These are phyloP conservation scores for Aspergillus vadensis DNA, from an alignment of 2,329 filamentous ascomycete genomes.

Conservation along the genomic window DNA sequence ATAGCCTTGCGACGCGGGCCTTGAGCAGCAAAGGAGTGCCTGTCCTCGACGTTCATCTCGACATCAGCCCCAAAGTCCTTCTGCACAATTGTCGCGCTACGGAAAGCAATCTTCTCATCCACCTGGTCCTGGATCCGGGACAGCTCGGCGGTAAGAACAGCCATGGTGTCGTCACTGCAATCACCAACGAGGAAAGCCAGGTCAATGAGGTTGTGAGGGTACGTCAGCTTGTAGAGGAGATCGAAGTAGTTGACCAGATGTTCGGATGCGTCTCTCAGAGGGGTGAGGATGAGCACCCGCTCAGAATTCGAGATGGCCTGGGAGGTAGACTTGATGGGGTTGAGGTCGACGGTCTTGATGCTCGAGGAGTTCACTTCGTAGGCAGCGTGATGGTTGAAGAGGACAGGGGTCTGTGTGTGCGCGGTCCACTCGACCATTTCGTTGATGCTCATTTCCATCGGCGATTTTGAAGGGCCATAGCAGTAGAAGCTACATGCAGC, in stretches of 20 bases:
- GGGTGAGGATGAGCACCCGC: slow-evolving; percentile 86
- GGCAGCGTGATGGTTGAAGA: slow-evolving; percentile 93
- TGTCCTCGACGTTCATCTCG: slow-evolving; percentile 77
- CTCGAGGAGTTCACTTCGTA: slow-evolving; percentile 78
- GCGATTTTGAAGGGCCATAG: slow-evolving; percentile 92
- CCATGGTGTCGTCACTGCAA: slow-evolving; percentile 85
- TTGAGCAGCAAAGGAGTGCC: slow-evolving; percentile 85
- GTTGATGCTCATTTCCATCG: slow-evolving; percentile 91
- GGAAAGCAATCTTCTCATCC: slow-evolving; percentile 76
- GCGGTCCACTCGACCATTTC: slow-evolving; percentile 88
- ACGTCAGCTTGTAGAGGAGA: slow-evolving; percentile 82
- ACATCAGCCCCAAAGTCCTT: slow-evolving; percentile 82
- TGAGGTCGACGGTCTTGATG: slow-evolving; percentile 81
- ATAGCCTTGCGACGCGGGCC: slow-evolving; percentile 87
- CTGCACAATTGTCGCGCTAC: slow-evolving; percentile 79
- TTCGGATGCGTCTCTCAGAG: slow-evolving; percentile 81
- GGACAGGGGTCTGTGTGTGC: slow-evolving; percentile 86
- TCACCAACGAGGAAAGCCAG: slow-evolving; percentile 93
- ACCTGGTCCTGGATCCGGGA: slow-evolving; percentile 81
- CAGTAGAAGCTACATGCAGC: slow-evolving; percentile 77
- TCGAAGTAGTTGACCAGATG: slow-evolving; percentile 92
- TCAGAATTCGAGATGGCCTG: slow-evolving; percentile 80
- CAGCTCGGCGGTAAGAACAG: slow-evolving; percentile 80
- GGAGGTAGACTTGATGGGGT: slow-evolving; percentile 76
- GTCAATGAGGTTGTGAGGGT: slow-evolving; percentile 94